A percentile compares a stretch with the other conserved stretches of the same genome.
These are phyloP conservation scores for Datisca glomerata DNA, from an alignment of 306 rosid genomes.

Conservation along the genomic window DNA sequence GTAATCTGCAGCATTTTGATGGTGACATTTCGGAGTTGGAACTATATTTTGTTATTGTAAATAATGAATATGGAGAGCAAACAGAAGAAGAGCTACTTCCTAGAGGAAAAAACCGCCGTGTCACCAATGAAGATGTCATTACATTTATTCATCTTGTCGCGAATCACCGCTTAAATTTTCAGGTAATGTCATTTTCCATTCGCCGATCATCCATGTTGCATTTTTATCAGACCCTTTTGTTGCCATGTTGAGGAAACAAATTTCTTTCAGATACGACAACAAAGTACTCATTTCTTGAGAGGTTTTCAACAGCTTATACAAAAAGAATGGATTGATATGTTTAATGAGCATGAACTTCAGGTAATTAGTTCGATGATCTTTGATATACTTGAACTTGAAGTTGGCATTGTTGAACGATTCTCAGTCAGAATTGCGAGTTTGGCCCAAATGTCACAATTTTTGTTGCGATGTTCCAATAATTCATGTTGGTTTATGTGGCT, in stretches of 20 bases:
- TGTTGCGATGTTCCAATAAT: too few relatives aligned
- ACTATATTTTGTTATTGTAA: constrained; percentile 81
- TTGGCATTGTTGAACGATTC: too few relatives aligned
- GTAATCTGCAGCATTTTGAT: constrained; percentile 51
- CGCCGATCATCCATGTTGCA: constrained; percentile 4
- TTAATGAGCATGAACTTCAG: constrained; percentile 98
- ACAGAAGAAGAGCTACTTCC: constrained; percentile 90
- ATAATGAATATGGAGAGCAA: constrained; percentile 97
- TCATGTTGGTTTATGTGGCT: too few relatives aligned
- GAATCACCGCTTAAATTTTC: constrained; percentile 93
- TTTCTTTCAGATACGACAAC: constrained; percentile 74
- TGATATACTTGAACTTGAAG: too few relatives aligned
- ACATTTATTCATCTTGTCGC: constrained; percentile 95
- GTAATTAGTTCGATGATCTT: constrained; percentile 20
- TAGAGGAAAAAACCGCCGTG: constrained; percentile 63
- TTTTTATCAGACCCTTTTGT: background rate
- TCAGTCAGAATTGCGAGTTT: too few relatives aligned
- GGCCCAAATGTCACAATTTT: too few relatives aligned
- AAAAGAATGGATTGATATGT: constrained; percentile 97
- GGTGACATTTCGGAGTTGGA: constrained; percentile 76
- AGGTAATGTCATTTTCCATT: constrained; percentile 36
- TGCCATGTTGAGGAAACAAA: background rate
- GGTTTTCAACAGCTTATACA: constrained; percentile 96
- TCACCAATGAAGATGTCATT: constrained; percentile 78
- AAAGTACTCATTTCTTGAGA: constrained; percentile 94